Conservation (phyloP, 1,139 yeast species). For the Oligophagozyma castellii region DNA sequence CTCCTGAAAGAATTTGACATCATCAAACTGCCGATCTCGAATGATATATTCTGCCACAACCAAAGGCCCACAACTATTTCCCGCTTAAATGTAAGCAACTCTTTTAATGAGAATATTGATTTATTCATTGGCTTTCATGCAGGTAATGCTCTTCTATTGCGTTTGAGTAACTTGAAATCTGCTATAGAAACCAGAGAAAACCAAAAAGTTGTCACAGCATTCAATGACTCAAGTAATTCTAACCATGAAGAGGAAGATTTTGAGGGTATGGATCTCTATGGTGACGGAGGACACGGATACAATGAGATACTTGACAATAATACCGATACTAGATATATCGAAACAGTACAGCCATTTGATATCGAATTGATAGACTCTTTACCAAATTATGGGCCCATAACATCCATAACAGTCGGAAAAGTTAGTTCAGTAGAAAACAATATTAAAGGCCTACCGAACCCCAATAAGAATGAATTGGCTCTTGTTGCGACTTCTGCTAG, state of each 20-base stretch:
- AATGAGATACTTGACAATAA: not conserved
- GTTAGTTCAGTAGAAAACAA: conserved; percentile 39
- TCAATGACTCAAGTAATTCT: not conserved
- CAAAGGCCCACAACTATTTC: conserved; percentile 17
- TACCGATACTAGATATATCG: conserved; percentile 25
- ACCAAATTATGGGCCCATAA: conserved; percentile 60
- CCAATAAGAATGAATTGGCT: conserved; percentile 50
- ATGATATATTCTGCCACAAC: conserved; percentile 18
- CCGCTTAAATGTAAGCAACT: conserved; percentile 8
- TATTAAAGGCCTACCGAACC: conserved; percentile 52
- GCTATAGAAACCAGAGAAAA: conserved; percentile 16
- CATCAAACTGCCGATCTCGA: conserved; percentile 19
- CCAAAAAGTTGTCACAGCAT: conserved; percentile 7
- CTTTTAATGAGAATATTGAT: conserved; percentile 10
- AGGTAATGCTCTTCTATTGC: conserved; percentile 20
- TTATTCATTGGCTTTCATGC: conserved; percentile 22
- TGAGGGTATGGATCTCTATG: conserved; percentile 23
- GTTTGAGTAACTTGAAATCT: conserved; percentile 20
- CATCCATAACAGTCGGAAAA: conserved; percentile 54
- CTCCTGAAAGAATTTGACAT: conserved; percentile 19
- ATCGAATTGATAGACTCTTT: conserved; percentile 41
- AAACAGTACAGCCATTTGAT: conserved; percentile 23
- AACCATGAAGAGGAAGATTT: conserved; percentile 12
- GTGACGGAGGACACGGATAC: conserved; percentile 22
- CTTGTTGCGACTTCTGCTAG: conserved; percentile 63